Percentiles rank a stretch among this genome's conserved stretches.
Evolutionary conservation across 139 green algal species (phyloP).

Genomic region (Chlorella sp.): DNA sequence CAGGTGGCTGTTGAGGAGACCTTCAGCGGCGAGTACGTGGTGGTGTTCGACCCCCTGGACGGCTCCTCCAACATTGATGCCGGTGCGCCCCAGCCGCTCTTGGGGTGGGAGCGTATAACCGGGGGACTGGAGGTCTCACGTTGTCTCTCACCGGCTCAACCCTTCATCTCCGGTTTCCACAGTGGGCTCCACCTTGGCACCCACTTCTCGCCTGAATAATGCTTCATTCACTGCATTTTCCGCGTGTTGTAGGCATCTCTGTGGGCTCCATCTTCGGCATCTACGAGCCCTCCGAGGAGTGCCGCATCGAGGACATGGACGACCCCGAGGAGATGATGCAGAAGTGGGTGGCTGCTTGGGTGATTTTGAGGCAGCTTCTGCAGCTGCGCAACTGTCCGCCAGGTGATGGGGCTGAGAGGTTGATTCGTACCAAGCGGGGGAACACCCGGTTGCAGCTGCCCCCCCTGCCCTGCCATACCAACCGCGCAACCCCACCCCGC

Average conservation of each 20-base stretch:
- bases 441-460: not conserved
- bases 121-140: no score
- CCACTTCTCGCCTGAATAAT: no score
- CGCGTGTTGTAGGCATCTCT: slow-evolving; percentile 95
- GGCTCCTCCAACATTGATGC: slow-evolving; percentile 99
- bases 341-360: not conserved
- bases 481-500: no score
- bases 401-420: no score
- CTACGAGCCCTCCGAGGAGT: slow-evolving; percentile 89
- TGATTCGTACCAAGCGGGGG: no score
- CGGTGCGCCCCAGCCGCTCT: slow-evolving; percentile 40
- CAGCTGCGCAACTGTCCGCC: no score
- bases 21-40: slow-evolving; percentile 96
- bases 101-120: not conserved
- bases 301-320: slow-evolving; percentile 76
- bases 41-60: slow-evolving; percentile 98
- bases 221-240: slow-evolving; percentile 58
- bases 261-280: slow-evolving; percentile 98
- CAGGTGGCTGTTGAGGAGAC: slow-evolving; percentile 92
- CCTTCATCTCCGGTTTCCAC: slow-evolving; percentile 1
- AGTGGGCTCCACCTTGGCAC: no score
- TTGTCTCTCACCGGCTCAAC: not conserved
- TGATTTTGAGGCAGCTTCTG: not conserved
- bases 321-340: slow-evolving; percentile 56
- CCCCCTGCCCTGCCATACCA: no score